Conservation (phyloP, 208 protist genomes). For the Trypanosoma scelopori region DNA sequence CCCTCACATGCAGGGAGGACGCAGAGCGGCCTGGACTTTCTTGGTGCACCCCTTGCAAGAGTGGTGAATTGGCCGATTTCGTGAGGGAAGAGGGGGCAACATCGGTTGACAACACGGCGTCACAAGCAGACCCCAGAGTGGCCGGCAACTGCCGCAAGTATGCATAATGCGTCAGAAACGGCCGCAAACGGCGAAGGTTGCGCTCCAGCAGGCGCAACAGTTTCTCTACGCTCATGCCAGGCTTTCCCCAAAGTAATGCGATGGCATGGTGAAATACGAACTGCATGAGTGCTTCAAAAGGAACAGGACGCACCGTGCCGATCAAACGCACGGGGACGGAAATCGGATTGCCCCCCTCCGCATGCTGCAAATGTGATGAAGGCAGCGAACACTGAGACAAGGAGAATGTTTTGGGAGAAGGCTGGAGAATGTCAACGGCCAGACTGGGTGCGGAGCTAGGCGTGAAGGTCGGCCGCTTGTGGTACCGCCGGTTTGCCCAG, state of each 20-base stretch:
- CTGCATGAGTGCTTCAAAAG: constrained; percentile 67
- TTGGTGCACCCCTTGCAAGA: no score
- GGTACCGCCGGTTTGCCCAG: constrained; percentile 14
- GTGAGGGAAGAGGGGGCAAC: no score
- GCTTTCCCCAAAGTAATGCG: constrained; percentile 62
- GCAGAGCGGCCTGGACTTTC: no score
- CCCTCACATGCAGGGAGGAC: neutral
- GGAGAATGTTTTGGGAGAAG: neutral
- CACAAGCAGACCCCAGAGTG: no score
- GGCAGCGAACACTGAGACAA: neutral
- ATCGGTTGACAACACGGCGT: no score
- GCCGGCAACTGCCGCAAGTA: constrained; percentile 38
- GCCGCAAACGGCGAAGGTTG: constrained; percentile 66
- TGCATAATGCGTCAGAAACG: constrained; percentile 57
- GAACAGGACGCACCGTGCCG: constrained; percentile 36
- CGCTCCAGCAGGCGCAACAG: constrained; percentile 70
- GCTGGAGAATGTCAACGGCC: neutral
- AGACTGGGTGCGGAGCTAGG: neutral
- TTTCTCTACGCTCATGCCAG: constrained; percentile 58
- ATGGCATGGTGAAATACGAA: constrained; percentile 74
- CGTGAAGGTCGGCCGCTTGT: constrained; percentile 13
- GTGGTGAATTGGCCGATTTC: no score
- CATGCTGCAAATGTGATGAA: neutral
- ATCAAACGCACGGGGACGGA: neutral
- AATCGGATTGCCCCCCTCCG: neutral